Base-by-base conservation (phyloP, 2,329 filamentous ascomycete genomes). In the Didymella arachidicola region DNA sequence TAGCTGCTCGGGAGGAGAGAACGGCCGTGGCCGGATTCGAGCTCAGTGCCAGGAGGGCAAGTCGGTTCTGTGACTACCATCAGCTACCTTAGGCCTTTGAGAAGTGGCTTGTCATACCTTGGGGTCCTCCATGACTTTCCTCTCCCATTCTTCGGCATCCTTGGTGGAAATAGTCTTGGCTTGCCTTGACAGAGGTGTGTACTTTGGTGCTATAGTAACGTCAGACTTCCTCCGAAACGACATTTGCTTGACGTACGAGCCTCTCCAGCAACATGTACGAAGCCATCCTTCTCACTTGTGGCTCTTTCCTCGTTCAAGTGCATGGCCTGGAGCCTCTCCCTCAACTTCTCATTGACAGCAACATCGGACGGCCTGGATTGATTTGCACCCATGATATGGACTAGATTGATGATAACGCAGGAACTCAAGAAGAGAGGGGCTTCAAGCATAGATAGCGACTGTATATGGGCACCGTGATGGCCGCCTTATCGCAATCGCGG, bases 1-100 rank as follows among this genome's bases (percentile, higher is more conserved):
- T 79, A 27, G 88, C 81, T 0, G 86, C 79, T 8, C 85, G 85
- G 39, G 87, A 89, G 53, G 84, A 83, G 42, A 96, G 83, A 43
- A 93, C 82, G 11, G 85, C 78, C 57, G 84, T 83, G 7, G 90
- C 88, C 61, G 91, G 84, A 63, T 88, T 87, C 10, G 84, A 82
- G 72, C 86, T 88, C 48, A 96, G 81, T 2, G 90, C 90, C 1
- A 88, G 87, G 32, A 95, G 83, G 5, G 91, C 92, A 14, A 96
- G 87, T 61, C 90, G 91, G 70, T 86, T 86, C 81, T 83, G 59
- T n/a, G 26, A 18, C 16, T 7, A 16, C 1, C 8, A n/a, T 64
- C 11, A 61, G 38, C 3, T 6, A 44, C 18, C 4, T 38, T 22
- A 4, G 7, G 6, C 5, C 18, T 46, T 2, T 4, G 16, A 11